Percentiles rank a stretch among this genome's conserved stretches.
Evolutionary conservation across 176 grass and related monocot genomes (phyloP).

Genomic region (Areca catechu): DNA sequence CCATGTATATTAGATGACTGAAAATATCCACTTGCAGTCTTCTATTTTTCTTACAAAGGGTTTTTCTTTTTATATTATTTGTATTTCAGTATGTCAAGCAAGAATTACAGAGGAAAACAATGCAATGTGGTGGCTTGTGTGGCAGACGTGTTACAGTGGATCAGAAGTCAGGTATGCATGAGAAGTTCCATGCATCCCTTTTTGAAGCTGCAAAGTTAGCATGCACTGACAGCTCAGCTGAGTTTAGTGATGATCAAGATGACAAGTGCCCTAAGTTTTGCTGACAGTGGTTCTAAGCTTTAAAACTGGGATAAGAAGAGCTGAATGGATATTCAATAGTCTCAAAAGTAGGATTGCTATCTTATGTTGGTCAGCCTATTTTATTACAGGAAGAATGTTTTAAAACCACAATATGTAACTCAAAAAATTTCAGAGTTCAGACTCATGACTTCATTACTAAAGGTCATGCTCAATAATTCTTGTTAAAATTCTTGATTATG

Average conservation of each 20-base stretch:
- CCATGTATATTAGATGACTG: neutral
- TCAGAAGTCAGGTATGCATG: constrained; percentile 47
- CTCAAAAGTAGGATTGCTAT: too few relatives aligned
- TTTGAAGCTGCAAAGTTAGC: constrained; percentile 34
- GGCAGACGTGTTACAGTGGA: constrained; percentile 31
- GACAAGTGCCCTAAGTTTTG: too few relatives aligned
- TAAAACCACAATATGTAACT: too few relatives aligned
- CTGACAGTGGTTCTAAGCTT: too few relatives aligned
- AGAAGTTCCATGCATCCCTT: constrained; percentile 48
- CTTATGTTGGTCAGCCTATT: too few relatives aligned
- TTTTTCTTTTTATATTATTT: constrained; percentile 1
- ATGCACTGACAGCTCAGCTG: constrained; percentile 8
- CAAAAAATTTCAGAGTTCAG: too few relatives aligned
- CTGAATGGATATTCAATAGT: too few relatives aligned
- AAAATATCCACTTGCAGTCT: neutral
- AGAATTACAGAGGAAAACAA: constrained; percentile 37
- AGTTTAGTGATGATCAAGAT: neutral
- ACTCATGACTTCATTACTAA: too few relatives aligned
- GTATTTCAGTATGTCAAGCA: constrained; percentile 43
- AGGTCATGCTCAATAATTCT: too few relatives aligned
- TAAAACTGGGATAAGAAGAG: too few relatives aligned
- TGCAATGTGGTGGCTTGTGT: constrained; percentile 25
- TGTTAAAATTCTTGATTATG: too few relatives aligned
- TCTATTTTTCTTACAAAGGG: neutral
- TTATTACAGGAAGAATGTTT: too few relatives aligned